Conservation (phyloP, 2,329 filamentous ascomycete genomes). For the Aspergillus tubingensis region DNA sequence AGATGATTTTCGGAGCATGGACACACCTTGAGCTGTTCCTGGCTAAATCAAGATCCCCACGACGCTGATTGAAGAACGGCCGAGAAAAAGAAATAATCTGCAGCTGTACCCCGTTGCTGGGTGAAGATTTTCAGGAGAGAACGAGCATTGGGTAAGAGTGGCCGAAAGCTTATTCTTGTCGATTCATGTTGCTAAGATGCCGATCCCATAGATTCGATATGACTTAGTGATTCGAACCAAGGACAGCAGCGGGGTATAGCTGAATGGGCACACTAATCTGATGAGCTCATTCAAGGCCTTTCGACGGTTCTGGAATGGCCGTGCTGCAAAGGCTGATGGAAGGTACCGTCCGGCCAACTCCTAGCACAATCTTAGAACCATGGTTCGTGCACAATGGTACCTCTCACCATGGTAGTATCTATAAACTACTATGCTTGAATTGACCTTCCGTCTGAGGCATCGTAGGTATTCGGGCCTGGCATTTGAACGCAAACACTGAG, state of each 20-base stretch:
- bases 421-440: background rate
- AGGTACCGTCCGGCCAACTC: background rate
- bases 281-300: background rate
- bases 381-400: background rate
- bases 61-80: background rate
- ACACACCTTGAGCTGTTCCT: background rate
- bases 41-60: background rate
- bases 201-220: background rate
- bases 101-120: background rate
- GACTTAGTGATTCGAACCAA: background rate
- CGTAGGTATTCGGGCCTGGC: background rate
- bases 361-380: background rate
- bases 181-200: background rate
- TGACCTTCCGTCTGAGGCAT: background rate
- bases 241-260: background rate
- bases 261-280: background rate
- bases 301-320: background rate
- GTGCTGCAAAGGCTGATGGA: background rate
- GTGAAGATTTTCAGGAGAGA: constrained; percentile 1
- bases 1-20: background rate
- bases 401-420: background rate
- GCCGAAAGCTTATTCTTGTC: background rate
- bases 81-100: background rate
- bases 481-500: background rate
- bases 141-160: background rate